phyloP scores from a whole-genome alignment of 2,329 filamentous ascomycete species.

The Fusarium incarnatum region DNA sequence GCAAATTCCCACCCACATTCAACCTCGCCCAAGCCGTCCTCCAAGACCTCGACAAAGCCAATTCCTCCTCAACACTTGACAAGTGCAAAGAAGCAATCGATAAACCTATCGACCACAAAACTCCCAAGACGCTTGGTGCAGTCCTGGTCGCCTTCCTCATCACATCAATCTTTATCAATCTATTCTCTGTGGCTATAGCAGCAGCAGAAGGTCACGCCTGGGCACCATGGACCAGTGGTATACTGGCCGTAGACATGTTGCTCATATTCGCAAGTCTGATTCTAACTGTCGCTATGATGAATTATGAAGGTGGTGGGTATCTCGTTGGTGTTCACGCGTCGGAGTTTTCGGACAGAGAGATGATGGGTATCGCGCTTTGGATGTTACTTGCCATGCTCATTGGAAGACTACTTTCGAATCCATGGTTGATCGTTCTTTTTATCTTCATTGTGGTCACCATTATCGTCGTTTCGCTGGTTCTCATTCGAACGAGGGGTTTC shows the following conservation, averaged over 20 bases:
- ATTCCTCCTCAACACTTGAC: background rate
- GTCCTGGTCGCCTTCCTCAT: conserved; percentile 32
- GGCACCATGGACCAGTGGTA: background rate
- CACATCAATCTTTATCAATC: conserved; percentile 23
- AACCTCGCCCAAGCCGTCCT: conserved; percentile 33
- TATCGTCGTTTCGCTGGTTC: conserved; percentile 12
- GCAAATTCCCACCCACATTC: conserved; percentile 29
- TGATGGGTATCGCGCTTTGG: conserved; percentile 38
- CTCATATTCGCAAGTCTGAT: conserved; percentile 33
- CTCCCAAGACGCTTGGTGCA: conserved; percentile 15
- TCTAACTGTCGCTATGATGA: conserved; percentile 39
- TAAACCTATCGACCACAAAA: conserved; percentile 16
- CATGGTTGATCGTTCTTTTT: background rate
- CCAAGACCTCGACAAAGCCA: conserved; percentile 16
- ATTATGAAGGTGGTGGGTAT: conserved; percentile 36
- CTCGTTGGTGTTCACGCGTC: background rate
- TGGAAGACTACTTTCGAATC: conserved; percentile 20
- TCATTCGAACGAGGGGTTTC: conserved; percentile 33
- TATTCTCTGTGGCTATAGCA: conserved; percentile 23
- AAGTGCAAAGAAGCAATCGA: conserved; percentile 24
- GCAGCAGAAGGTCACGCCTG: background rate
- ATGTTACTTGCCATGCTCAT: conserved; percentile 34
- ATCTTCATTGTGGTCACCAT: conserved; percentile 17
- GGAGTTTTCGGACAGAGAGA: conserved; percentile 33
- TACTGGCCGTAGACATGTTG: conserved; percentile 23